A percentile compares a stretch with the other conserved stretches of the same genome.
phyloP scores from a whole-genome alignment of 176 grass and related monocot genomes.

The Triticum timopheevii region DNA sequence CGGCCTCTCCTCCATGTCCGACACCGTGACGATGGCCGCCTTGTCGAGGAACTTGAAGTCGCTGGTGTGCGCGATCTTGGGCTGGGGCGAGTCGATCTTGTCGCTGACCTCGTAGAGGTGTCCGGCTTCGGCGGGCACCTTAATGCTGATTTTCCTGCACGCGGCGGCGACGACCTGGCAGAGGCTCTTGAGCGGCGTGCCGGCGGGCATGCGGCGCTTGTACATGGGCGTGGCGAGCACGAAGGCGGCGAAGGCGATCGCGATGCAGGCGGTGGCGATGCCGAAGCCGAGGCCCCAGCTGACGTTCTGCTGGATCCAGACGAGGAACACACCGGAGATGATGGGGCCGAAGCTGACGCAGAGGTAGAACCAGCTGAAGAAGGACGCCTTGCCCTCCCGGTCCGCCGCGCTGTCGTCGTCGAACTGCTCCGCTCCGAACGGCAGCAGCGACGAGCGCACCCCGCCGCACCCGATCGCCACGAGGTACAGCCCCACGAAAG shows the following conservation, averaged over 20 bases:
- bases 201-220: not conserved
- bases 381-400: not conserved
- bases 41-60: not conserved
- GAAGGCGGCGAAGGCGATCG: not conserved
- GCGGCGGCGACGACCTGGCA: not conserved
- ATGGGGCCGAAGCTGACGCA: not conserved
- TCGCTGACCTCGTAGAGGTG: not conserved
- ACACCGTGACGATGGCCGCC: not conserved
- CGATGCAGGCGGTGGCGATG: not conserved
- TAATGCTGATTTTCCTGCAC: not conserved
- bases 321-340: not conserved
- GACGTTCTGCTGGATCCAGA: not conserved
- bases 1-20: not conserved
- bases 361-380: conserved; percentile 1
- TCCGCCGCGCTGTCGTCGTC: not conserved
- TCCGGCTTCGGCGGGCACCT: not conserved
- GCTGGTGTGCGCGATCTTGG: not conserved
- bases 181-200: not conserved
- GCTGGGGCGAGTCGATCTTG: not conserved
- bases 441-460: not conserved
- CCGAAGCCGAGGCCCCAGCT: not conserved
- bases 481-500: not conserved
- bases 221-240: not conserved
- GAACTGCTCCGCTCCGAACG: not conserved
- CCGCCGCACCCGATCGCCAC: not conserved